Evolutionary conservation across 2,329 filamentous ascomycete genomes (phyloP), one percentile per base, ranked within the genome.

Genomic region (Colletotrichum lupini): DNA sequence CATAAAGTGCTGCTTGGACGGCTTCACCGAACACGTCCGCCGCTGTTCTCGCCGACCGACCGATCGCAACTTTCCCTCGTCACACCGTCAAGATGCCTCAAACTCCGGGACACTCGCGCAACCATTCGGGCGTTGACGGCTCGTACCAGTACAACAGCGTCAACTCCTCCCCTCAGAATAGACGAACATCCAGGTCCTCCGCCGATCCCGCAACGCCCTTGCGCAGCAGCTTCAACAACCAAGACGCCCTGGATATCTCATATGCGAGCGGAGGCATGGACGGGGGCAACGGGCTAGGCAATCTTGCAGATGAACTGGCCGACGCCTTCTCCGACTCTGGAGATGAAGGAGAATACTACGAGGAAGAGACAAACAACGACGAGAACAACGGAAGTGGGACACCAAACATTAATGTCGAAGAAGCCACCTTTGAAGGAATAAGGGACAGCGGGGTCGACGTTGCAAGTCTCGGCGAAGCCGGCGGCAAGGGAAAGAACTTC

Each of bases 271-370:
- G 82, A 55, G 86, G 82, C 49, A 81, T 81, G 58, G 83, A 81
- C 28, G 80, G 80, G 3, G 84, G 83, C 62, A 90, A 90, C 74
- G 92, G 92, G 9, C 85, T 95, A 75, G 94, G 94, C 37, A 95
- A 95, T 77, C 82, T 97, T 61, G 94, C 94, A 1, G 94, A 96
- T 81, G 94, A 97, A 82, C 85, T 97, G 60, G 94, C 92, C 1
- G 93, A 93, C 78, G 91, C 92, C 4, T 90, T 93, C 81, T 91
- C 89, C 56, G 91, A 91, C 42, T 92, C 91, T 9, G 90, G 89
- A 69, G 91, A 90, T 53, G 90, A 91, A 52, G 88, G 87, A 24
- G 87, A 88, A 42, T 85, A 87, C 62, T 83, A 84, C 68, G 84
- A 87, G 56, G 67, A 73, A 19, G 71, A 71, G 5, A 53, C 37